A percentile compares a stretch with the other conserved stretches of the same genome.
phyloP scores from a whole-genome alignment of 306 rosid species.

The Cajanus cajan region DNA sequence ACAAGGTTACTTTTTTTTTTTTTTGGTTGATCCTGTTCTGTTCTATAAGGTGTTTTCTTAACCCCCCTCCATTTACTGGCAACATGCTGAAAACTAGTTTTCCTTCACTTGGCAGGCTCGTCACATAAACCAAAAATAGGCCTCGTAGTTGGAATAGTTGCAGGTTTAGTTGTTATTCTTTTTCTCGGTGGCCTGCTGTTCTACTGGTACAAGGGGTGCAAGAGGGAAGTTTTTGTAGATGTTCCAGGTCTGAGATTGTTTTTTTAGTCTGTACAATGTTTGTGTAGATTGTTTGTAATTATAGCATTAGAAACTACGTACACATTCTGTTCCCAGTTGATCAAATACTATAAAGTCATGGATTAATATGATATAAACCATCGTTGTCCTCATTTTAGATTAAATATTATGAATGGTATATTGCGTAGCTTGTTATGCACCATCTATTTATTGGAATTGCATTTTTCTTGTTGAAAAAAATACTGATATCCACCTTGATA shows the following conservation, averaged over 20 bases:
- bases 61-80: background rate
- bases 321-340: background rate
- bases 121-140: slow-evolving; percentile 57
- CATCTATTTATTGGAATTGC: background rate
- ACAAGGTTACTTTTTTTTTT: slow-evolving; percentile 53
- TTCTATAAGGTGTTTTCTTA: background rate
- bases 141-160: slow-evolving; percentile 62
- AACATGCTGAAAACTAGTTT: slow-evolving; percentile 29
- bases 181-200: slow-evolving; percentile 53
- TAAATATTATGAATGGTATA: background rate
- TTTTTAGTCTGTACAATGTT: slow-evolving; percentile 10
- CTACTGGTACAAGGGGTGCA: slow-evolving; percentile 59
- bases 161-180: slow-evolving; percentile 50
- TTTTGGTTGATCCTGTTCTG: background rate
- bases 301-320: background rate
- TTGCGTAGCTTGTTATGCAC: background rate
- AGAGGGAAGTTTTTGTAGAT: slow-evolving; percentile 70
- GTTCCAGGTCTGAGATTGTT: slow-evolving; percentile 71
- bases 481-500: slow-evolving; percentile 1
- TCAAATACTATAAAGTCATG: slow-evolving; percentile 5
- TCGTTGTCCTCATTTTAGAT: slow-evolving; percentile 3
- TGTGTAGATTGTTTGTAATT: background rate
- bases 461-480: background rate
- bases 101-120: slow-evolving; percentile 47
- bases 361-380: background rate